These are phyloP conservation scores for Porogramme epimiltina DNA, from an alignment of 1,284 basidiomycete species.

Conservation along the genomic window DNA sequence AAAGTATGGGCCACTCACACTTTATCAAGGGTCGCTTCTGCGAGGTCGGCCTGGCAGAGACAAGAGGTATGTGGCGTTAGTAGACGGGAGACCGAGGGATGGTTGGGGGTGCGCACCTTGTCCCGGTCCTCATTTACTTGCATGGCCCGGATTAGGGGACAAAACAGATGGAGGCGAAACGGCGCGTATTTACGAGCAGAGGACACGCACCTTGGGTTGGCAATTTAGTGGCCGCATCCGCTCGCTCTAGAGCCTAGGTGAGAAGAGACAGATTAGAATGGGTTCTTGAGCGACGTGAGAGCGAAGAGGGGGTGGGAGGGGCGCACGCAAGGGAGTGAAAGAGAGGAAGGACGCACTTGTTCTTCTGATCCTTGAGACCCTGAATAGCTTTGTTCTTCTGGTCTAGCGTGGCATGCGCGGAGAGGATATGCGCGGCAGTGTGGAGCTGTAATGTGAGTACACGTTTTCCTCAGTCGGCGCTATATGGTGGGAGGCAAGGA, in stretches of 20 bases:
- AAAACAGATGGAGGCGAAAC: not conserved
- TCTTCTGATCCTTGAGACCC: conserved; percentile 79
- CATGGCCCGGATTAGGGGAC: not conserved
- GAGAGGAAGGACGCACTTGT: conserved; percentile 57
- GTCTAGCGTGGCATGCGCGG: conserved; percentile 74
- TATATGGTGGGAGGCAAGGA: too few relatives aligned
- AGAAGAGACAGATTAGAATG: too few relatives aligned
- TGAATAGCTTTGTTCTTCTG: conserved; percentile 75
- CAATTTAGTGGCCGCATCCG: conserved; percentile 62
- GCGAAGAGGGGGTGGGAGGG: too few relatives aligned
- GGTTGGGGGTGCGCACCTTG: conserved; percentile 53
- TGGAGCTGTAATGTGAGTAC: conserved; percentile 78
- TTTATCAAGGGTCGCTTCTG: conserved; percentile 54
- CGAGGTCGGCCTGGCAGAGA: conserved; percentile 49
- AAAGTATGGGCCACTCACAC: conserved; percentile 54
- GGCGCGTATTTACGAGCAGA: conserved; percentile 1
- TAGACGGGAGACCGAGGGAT: not conserved
- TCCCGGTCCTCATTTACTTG: conserved; percentile 80
- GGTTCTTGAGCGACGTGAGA: too few relatives aligned
- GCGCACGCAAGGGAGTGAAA: too few relatives aligned
- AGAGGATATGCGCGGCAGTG: conserved; percentile 83
- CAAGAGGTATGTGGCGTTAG: conserved; percentile 3
- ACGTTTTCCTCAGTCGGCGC: too few relatives aligned
- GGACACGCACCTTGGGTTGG: conserved; percentile 58
- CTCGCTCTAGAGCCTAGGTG: conserved; percentile 69